Evolutionary conservation across 495 filamentous ascomycete genomes (phyloP).

Genomic region (Daldinia vernicosa): DNA sequence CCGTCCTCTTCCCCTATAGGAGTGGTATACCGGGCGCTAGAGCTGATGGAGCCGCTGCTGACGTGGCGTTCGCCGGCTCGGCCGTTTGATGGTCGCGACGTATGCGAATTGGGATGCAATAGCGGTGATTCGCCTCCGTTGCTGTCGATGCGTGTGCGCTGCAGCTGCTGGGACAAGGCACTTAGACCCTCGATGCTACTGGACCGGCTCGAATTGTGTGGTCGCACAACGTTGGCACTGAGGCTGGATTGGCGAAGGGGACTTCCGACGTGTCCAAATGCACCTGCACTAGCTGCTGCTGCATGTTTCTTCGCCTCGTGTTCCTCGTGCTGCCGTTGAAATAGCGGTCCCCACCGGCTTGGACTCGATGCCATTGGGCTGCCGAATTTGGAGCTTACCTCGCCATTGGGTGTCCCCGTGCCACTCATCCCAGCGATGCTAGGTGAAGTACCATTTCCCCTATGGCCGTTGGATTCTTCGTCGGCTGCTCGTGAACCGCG

Average conservation of each 20-base stretch:
- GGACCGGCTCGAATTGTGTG: conserved; percentile 48
- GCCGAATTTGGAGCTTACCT: conserved; percentile 74
- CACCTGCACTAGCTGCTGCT: conserved; percentile 59
- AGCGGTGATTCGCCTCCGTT: conserved; percentile 52
- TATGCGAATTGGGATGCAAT: conserved; percentile 50
- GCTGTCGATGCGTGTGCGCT: conserved; percentile 61
- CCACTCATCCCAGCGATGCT: conserved; percentile 48
- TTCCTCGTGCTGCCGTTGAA: conserved; percentile 78
- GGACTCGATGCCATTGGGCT: conserved; percentile 82
- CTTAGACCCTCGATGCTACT: conserved; percentile 64
- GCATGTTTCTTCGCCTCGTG: conserved; percentile 66
- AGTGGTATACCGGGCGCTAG: conserved; percentile 65
- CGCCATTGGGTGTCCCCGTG: conserved; percentile 54
- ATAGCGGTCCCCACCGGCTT: conserved; percentile 85
- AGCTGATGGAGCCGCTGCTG: conserved; percentile 60
- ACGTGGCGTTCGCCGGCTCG: conserved; percentile 60
- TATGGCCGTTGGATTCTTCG: conserved; percentile 63
- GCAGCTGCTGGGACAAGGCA: conserved; percentile 75
- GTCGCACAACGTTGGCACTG: conserved; percentile 70
- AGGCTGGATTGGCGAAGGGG: conserved; percentile 86
- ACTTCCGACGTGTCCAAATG: conserved; percentile 89
- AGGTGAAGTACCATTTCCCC: conserved; percentile 49
- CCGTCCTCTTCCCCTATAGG: conserved; percentile 79
- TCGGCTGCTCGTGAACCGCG: conserved; percentile 73
- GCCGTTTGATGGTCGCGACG: conserved; percentile 44